Evolutionary conservation across 2,329 filamentous ascomycete species (phyloP).

Genomic region (Fusarium circinatum): DNA sequence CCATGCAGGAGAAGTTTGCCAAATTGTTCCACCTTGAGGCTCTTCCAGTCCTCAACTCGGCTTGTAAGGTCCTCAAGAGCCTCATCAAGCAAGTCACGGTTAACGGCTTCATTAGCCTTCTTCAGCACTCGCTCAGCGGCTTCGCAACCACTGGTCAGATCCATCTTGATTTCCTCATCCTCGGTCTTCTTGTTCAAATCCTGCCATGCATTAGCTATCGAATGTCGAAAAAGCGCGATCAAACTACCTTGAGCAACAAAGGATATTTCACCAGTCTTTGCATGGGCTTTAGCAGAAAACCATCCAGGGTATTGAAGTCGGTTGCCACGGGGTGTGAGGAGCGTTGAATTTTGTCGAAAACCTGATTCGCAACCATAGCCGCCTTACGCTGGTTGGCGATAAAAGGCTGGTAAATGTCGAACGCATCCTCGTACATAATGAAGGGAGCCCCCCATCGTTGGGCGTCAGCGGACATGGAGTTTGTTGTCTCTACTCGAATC

Average conservation of each 20-base stretch:
- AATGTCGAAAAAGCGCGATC: not conserved
- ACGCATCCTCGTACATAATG: slow-evolving; percentile 82
- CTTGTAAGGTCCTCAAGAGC: slow-evolving; percentile 83
- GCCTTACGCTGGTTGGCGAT: slow-evolving; percentile 96
- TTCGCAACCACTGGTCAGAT: slow-evolving; percentile 80
- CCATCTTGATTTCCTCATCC: slow-evolving; percentile 74
- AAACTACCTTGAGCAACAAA: slow-evolving; percentile 79
- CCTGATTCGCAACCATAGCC: slow-evolving; percentile 81
- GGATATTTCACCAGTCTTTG: slow-evolving; percentile 96
- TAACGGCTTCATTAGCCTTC: slow-evolving; percentile 90
- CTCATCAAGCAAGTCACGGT: slow-evolving; percentile 84
- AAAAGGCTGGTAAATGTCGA: slow-evolving; percentile 95
- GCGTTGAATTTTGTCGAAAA: slow-evolving; percentile 85
- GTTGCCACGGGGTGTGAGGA: slow-evolving; percentile 84
- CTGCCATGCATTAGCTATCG: slow-evolving; percentile 57
- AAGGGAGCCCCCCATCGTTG: slow-evolving; percentile 98
- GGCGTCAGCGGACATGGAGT: slow-evolving; percentile 77
- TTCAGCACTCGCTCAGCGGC: slow-evolving; percentile 84
- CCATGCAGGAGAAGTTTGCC: slow-evolving; percentile 89
- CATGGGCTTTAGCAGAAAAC: slow-evolving; percentile 96
- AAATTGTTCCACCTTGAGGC: slow-evolving; percentile 89
- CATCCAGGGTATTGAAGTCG: slow-evolving; percentile 87
- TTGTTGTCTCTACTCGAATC: slow-evolving; percentile 95
- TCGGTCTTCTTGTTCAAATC: slow-evolving; percentile 89
- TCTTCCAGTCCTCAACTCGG: slow-evolving; percentile 97